phyloP scores from a whole-genome alignment of 1,284 basidiomycete species.

The Ustilago vetiveriae region DNA sequence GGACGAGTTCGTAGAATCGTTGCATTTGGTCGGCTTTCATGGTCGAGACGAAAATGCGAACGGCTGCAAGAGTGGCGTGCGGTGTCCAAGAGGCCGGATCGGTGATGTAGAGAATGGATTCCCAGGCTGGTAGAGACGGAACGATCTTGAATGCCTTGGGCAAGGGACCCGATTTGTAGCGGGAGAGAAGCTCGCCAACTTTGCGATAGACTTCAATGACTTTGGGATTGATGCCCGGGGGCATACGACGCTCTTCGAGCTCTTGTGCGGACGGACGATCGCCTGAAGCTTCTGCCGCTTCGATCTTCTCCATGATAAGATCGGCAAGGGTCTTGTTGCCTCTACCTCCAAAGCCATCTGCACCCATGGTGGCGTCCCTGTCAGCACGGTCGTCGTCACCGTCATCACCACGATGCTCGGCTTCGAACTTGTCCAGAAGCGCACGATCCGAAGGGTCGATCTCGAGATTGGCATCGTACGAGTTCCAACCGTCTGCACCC shows the following conservation, averaged over 20 bases:
- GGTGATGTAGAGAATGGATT: conserved; percentile 91
- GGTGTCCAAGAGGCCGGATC: conserved; percentile 93
- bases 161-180: conserved; percentile 93
- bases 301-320: conserved; percentile 91
- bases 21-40: conserved; percentile 97
- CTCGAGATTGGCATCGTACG: conserved; percentile 59
- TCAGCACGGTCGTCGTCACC: conserved; percentile 15
- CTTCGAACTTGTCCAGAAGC: conserved; percentile 60
- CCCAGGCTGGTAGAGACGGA: conserved; percentile 94
- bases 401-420: conserved; percentile 32
- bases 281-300: conserved; percentile 68
- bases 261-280: conserved; percentile 23
- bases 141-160: conserved; percentile 99
- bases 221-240: conserved; percentile 89
- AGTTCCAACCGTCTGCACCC: conserved; percentile 52
- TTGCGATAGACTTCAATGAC: conserved; percentile 91
- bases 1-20: conserved; percentile 88
- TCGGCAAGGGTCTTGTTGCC: conserved; percentile 76
- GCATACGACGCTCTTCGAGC: conserved; percentile 67
- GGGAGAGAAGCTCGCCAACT: conserved; percentile 84
- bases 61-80: conserved; percentile 92
- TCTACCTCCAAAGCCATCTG: conserved; percentile 23
- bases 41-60: conserved; percentile 93
- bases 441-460: conserved; percentile 63
- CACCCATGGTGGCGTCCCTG: conserved; percentile 23